Base-by-base conservation (phyloP, 2,329 filamentous ascomycete genomes). In the Xylaria sp. region DNA sequence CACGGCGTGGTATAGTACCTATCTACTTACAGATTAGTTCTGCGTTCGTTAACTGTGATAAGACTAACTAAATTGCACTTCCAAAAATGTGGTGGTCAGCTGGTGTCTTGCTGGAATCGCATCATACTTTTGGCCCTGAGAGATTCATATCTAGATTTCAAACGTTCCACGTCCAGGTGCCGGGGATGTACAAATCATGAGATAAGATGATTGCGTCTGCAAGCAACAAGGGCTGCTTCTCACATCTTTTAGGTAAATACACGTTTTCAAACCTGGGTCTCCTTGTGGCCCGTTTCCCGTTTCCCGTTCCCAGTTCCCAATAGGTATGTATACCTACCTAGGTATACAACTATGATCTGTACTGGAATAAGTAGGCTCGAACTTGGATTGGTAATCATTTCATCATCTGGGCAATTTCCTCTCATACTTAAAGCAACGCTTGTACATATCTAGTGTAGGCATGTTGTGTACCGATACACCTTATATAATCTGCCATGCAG, bases 401-500 rank as follows among this genome's bases (percentile, higher is more conserved):
- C 7, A 31, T 31, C 4, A 31, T 31, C n/a, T n/a, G n/a, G n/a
- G n/a, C n/a, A n/a, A n/a, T n/a, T n/a, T n/a, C n/a, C n/a, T n/a
- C n/a, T n/a, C n/a, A n/a, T n/a, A n/a, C n/a, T n/a, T n/a, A n/a
- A 31, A 7, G 29, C 4, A 31, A 31, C 29, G 29, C 7, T 31
- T 3, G 7, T 31, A 3, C 7, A 31, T 31, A 31, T 17, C 15
- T 17, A 22, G 5, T 13, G 20, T 22, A 44, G 10, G 9, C 25
- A 11, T 15, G n/a, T 53, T 36, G 11, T 20, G 27, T 25, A 44
- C 27, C 11, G 20, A 7, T 22, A 27, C 36, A 3, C 15, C 17
- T 7, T 31, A 31, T 27, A 27, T 51, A 53, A 58, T 53, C 54
- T 58, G 39, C 60, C 63, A n/a, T 44, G 31, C 39, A 29, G 50